A percentile compares a stretch with the other conserved stretches of the same genome.
These are phyloP conservation scores for Fagopyrum homotropicum DNA, from an alignment of 148 eudicot genomes.

Conservation along the genomic window DNA sequence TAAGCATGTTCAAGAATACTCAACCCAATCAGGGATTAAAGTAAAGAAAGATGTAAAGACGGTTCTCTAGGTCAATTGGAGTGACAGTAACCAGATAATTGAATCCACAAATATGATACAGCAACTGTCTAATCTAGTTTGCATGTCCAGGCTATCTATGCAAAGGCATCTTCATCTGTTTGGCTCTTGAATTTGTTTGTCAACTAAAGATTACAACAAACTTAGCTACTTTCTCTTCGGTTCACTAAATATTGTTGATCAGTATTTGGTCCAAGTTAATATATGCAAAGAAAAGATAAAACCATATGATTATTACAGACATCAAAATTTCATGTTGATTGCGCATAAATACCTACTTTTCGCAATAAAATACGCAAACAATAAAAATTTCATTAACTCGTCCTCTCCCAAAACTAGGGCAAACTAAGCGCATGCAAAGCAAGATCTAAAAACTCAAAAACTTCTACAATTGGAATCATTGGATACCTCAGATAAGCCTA, in stretches of 20 bases:
- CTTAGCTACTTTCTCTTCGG: background rate
- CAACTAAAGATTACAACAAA: background rate
- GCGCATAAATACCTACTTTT: background rate
- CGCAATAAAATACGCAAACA: background rate
- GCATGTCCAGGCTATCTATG: background rate
- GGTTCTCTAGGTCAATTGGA: background rate
- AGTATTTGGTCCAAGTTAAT: background rate
- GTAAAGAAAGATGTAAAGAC: background rate
- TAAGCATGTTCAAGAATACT: background rate
- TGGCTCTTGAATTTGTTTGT: background rate
- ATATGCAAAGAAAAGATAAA: background rate
- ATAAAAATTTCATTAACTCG: background rate
- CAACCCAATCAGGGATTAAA: background rate
- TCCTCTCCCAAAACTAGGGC: background rate
- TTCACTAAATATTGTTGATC: background rate
- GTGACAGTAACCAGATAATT: background rate
- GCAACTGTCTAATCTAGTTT: background rate
- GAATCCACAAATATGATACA: background rate
- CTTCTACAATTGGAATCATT: background rate
- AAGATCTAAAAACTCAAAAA: background rate
- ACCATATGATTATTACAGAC: background rate
- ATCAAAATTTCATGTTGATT: background rate
- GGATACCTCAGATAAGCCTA: background rate
- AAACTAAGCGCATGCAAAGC: constrained; percentile 9
- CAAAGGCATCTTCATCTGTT: background rate